Percentiles rank a stretch among this genome's conserved stretches.
Evolutionary conservation across 257 asterid genomes (phyloP).

Genomic region (Solanum sejunctum): DNA sequence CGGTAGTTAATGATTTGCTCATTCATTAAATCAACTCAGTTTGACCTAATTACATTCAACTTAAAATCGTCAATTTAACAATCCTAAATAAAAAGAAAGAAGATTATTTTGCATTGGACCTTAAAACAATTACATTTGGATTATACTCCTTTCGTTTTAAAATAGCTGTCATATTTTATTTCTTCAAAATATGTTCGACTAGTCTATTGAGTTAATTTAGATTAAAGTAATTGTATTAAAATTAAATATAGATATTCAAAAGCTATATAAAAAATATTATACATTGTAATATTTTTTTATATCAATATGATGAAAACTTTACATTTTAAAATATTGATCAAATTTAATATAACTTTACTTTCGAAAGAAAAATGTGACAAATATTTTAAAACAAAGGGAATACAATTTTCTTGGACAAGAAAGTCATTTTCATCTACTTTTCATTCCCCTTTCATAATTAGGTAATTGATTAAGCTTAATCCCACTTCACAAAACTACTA

Average conservation of each 20-base stretch:
- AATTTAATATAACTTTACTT: fast-evolving
- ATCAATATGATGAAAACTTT: not conserved
- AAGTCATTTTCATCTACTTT: not conserved
- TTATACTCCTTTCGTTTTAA: not conserved
- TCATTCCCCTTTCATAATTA: not conserved
- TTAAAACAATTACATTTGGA: not conserved
- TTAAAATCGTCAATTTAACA: not conserved
- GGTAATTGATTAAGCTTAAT: not conserved
- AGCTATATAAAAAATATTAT: not conserved
- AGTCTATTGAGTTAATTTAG: not conserved
- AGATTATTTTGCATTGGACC: not conserved
- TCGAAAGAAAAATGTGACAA: not conserved
- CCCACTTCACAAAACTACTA: not conserved
- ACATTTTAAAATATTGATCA: not conserved
- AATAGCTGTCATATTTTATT: not conserved
- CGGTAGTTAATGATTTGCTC: not conserved
- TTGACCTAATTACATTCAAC: not conserved
- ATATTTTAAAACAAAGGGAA: fast-evolving
- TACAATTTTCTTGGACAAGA: not conserved
- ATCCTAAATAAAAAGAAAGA: not conserved
- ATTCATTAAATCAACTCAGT: not conserved
- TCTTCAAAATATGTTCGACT: not conserved
- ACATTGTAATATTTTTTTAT: fast-evolving
- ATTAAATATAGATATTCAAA: not conserved
- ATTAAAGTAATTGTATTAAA: not conserved